Percentiles rank a stretch among this genome's conserved stretches.
Evolutionary conservation across 2,329 filamentous ascomycete genomes (phyloP).

Genomic region (Fusarium irregulare): DNA sequence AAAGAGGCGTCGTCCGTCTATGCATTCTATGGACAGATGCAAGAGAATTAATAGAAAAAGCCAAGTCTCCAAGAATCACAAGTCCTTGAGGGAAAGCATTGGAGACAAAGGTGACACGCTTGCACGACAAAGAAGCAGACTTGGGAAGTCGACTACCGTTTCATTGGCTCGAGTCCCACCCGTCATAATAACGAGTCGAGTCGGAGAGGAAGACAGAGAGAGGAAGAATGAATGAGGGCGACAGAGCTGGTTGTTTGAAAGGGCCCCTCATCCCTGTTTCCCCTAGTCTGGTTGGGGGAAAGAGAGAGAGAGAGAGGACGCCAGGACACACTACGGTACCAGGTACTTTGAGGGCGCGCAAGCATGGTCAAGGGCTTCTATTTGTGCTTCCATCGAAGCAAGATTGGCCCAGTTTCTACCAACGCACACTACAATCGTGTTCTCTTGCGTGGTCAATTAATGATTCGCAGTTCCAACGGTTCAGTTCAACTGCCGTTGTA

Average conservation of each 20-base stretch:
- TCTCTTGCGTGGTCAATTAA: background rate
- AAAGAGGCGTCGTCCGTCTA: slow-evolving; percentile 1
- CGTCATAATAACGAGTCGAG: slow-evolving; percentile 5
- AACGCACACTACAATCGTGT: slow-evolving; percentile 1
- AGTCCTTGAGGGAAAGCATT: slow-evolving; percentile 9
- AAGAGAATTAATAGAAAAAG: slow-evolving; percentile 11
- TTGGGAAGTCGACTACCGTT: slow-evolving; percentile 6
- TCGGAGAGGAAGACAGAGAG: slow-evolving; percentile 7
- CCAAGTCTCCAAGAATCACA: background rate
- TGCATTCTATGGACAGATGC: background rate
- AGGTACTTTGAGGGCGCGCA: slow-evolving; percentile 25
- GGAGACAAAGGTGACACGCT: slow-evolving; percentile 37
- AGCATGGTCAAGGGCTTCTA: slow-evolving; percentile 23
- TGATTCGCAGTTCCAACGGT: background rate
- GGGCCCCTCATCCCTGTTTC: slow-evolving; percentile 33
- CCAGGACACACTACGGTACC: slow-evolving; percentile 21
- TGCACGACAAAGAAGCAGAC: slow-evolving; percentile 27
- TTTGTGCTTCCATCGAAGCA: slow-evolving; percentile 20
- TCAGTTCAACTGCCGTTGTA: background rate
- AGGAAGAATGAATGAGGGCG: background rate
- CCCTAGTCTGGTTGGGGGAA: slow-evolving; percentile 28
- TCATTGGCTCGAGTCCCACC: slow-evolving; percentile 27
- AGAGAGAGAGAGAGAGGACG: slow-evolving; percentile 5
- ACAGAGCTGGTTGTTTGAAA: slow-evolving; percentile 32
- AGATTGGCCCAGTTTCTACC: background rate